Base-by-base conservation (phyloP, 768 basidiomycete species). In the Suillus subalutaceus region DNA sequence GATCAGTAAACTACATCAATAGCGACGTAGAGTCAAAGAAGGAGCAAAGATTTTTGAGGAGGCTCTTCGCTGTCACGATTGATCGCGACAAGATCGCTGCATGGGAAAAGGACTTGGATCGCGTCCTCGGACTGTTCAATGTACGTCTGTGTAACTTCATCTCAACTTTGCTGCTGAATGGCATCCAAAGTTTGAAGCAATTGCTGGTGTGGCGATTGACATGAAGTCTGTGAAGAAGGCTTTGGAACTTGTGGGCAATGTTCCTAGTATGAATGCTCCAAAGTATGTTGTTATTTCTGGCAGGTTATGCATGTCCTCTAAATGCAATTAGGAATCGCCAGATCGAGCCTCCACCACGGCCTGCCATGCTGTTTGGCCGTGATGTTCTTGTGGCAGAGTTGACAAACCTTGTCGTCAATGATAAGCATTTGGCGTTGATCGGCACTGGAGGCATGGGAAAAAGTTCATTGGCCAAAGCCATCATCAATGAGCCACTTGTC, bases 401-500 rank as follows among this genome's bases (percentile, higher is more conserved):
- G 6, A 37, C 18, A 10, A 56, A 56, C 35, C 35, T 56, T 4
- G 20, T 56, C 20, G 10, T 37, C 35, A 56, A 37, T 6, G 20
- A 56, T 6, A 2, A 56, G 20, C 56, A 64, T 32, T 1, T 64
- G 12, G 18, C 13, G 8, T 43, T 64, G 16, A 43, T 50, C 12
- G 55, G 63, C 0, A 12, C 63, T 0, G 55, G 38, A 5, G 26
- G 63, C 10, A 64, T 40, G 30, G 55, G 63, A 23, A 64, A 64
- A 13, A 64, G 18, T 15, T 37, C 63, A 12, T 3, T 64, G 6
- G 35, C 30, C 4, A 41, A 58, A 44, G 55, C 55, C 0, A 58
- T 59, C 26, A 8, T 64, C n/a, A 41, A 64, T 2, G 63, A 64
- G 26, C 26, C 37, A 1, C 9, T 18, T 4, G 6, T 64, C 15